Percentiles rank a stretch among this genome's conserved stretches.
Conservation (phyloP, 75 land plant species). For the Ceratopteris richardii region DNA sequence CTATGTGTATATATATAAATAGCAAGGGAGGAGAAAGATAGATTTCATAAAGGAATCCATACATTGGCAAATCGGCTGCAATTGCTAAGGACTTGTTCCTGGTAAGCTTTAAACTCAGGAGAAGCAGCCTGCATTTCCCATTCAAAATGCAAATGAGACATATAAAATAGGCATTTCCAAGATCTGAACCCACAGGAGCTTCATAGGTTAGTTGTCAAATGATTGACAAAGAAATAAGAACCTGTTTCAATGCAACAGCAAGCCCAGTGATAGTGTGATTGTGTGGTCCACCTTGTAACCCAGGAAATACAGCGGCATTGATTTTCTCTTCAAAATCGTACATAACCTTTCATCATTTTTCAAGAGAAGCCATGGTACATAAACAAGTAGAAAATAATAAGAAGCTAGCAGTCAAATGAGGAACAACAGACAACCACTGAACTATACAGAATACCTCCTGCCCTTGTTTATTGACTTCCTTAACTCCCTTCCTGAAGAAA, state of each 20-base stretch:
- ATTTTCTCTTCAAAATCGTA: conserved; percentile 96
- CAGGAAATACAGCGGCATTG: conserved; percentile 92
- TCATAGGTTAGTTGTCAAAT: no score
- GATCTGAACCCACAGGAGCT: no score
- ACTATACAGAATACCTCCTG: conserved; percentile 52
- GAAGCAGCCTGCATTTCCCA: conserved; percentile 59
- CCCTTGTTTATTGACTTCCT: conserved; percentile 86
- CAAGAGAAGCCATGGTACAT: no score
- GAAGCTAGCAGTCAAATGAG: no score
- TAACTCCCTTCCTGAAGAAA: conserved; percentile 90
- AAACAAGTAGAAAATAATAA: no score
- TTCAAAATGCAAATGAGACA: no score
- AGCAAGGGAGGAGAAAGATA: no score
- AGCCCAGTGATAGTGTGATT: conserved; percentile 78
- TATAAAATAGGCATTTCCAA: no score
- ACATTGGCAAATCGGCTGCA: conserved; percentile 82
- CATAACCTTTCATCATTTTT: conserved; percentile 34
- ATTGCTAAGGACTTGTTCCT: conserved; percentile 88
- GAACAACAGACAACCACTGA: no score
- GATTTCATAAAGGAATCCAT: background rate
- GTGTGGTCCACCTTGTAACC: conserved; percentile 98
- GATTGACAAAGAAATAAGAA: no score
- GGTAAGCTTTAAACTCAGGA: conserved; percentile 82
- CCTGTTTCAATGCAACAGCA: conserved; percentile 98
- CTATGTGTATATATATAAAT: no score